A percentile compares a stretch with the other conserved stretches of the same genome.
These are phyloP conservation scores for Setaria viridis DNA, from an alignment of 202 grass and related monocot species.

Conservation along the genomic window DNA sequence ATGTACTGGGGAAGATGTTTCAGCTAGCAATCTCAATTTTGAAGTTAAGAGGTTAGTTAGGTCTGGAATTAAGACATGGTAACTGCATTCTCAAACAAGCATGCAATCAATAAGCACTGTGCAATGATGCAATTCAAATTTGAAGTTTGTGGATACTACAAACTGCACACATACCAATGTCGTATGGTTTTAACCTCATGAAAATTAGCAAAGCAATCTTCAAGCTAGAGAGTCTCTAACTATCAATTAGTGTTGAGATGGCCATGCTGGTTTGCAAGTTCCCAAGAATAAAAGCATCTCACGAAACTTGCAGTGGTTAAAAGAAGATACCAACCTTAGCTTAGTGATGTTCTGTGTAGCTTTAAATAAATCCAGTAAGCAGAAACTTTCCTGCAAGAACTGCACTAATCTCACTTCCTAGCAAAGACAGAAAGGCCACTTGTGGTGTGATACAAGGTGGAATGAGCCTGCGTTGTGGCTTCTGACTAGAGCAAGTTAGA, in stretches of 20 bases:
- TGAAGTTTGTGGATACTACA: neutral
- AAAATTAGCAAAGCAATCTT: slow-evolving; percentile 1
- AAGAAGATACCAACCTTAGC: slow-evolving; percentile 47
- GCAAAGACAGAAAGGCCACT: neutral
- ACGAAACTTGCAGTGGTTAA: slow-evolving; percentile 43
- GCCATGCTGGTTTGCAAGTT: slow-evolving; percentile 1
- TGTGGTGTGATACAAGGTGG: slow-evolving; percentile 9
- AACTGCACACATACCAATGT: neutral
- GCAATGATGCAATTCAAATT: neutral
- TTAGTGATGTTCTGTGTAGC: slow-evolving; percentile 19
- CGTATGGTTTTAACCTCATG: neutral
- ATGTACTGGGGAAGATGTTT: slow-evolving; percentile 1
- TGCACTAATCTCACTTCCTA: slow-evolving; percentile 28
- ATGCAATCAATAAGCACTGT: neutral
- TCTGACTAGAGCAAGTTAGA: slow-evolving; percentile 24
- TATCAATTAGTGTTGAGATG: neutral
- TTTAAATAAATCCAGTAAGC: slow-evolving; percentile 39
- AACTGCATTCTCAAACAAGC: neutral
- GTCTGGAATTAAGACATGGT: neutral
- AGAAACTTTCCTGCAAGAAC: slow-evolving; percentile 30
- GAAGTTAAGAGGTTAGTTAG: neutral
- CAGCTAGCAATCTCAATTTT: slow-evolving; percentile 1
- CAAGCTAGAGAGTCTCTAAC: neutral
- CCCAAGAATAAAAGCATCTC: slow-evolving; percentile 41
- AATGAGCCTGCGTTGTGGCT: neutral